Evolutionary conservation across 441 rosid species (phyloP).

Genomic region (Gossypium laxum): DNA sequence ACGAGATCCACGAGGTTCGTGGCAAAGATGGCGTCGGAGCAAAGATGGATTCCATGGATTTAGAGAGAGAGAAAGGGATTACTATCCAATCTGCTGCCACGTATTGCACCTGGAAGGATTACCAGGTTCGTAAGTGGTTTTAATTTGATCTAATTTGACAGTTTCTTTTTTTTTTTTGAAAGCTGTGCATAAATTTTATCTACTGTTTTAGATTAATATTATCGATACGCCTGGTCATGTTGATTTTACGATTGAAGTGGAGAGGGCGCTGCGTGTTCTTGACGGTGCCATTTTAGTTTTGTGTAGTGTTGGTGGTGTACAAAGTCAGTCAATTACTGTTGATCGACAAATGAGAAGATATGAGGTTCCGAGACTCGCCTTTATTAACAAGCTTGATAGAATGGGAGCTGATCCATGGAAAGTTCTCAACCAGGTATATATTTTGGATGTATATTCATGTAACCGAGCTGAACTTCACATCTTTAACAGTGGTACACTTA

Average conservation of each 20-base stretch:
- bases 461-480: not conserved
- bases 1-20: constrained; percentile 92
- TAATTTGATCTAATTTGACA: not conserved
- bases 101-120: constrained; percentile 84
- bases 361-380: constrained; percentile 80
- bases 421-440: constrained; percentile 72
- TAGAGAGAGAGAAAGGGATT: constrained; percentile 89
- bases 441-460: not conserved
- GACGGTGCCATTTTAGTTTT: constrained; percentile 92
- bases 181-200: not conserved
- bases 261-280: constrained; percentile 89
- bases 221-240: constrained; percentile 96
- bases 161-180: not conserved
- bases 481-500: not conserved
- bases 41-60: constrained; percentile 94
- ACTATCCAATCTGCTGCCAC: constrained; percentile 97
- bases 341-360: constrained; percentile 99
- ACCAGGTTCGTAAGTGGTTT: constrained; percentile 39
- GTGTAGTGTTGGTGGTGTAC: constrained; percentile 97
- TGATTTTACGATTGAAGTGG: constrained; percentile 94
- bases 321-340: constrained; percentile 94
- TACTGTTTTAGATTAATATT: constrained; percentile 54
- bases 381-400: constrained; percentile 92
- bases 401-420: constrained; percentile 99
- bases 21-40: constrained; percentile 95